A percentile compares a stretch with the other conserved stretches of the same genome.
Evolutionary conservation across 192 early-diverging fungal genomes (phyloP).

Genomic region (Chytriomyces hyalinus): DNA sequence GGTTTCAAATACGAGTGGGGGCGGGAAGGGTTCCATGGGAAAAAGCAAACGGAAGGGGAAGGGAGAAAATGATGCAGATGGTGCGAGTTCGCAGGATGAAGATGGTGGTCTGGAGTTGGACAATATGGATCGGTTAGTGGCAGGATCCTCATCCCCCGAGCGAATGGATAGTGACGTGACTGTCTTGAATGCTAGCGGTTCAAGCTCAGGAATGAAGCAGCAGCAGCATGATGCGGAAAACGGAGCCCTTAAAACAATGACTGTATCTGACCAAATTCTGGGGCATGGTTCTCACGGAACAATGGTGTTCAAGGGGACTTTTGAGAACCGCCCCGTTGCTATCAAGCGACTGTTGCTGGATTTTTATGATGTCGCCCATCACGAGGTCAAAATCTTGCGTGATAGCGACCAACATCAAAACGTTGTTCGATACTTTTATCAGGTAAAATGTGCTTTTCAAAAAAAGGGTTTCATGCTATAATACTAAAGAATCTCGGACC

Average conservation of each 20-base stretch:
- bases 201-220: not conserved
- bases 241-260: constrained; percentile 56
- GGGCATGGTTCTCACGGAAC: constrained; percentile 98
- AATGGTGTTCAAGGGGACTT: constrained; percentile 91
- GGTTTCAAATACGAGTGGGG: not conserved
- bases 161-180: not conserved
- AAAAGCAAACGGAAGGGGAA: not conserved
- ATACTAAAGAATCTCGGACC: not conserved
- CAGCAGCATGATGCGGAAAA: constrained; percentile 11
- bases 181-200: not conserved
- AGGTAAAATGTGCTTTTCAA: constrained; percentile 61
- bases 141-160: not conserved
- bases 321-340: constrained; percentile 90
- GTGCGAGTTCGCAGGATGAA: constrained; percentile 6
- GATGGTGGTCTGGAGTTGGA: constrained; percentile 8
- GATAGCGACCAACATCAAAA: constrained; percentile 96
- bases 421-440: constrained; percentile 93
- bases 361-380: constrained; percentile 94
- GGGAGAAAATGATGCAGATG: not conserved
- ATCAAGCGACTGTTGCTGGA: constrained; percentile 92
- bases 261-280: constrained; percentile 65
- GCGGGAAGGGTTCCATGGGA: not conserved
- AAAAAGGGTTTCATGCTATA: not conserved
- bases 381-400: constrained; percentile 90
- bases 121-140: constrained; percentile 25